phyloP scores from a whole-genome alignment of 1,139 yeast species.

The Chernovozyma aurita region DNA sequence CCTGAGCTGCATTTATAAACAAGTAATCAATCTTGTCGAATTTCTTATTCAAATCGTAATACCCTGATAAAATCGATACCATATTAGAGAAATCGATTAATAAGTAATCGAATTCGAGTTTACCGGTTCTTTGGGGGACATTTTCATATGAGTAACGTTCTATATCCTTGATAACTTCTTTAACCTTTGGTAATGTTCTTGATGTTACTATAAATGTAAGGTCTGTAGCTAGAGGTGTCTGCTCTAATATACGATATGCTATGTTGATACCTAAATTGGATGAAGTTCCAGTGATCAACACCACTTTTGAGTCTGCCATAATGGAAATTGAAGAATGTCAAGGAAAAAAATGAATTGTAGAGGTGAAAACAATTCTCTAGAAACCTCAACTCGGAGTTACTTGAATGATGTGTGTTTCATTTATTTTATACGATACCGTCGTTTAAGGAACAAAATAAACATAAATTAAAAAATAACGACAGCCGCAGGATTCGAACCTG shows the following conservation, averaged over 20 bases:
- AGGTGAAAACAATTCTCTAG: no score
- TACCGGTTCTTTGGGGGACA: constrained; percentile 37
- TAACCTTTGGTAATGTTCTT: constrained; percentile 78
- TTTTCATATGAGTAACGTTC: constrained; percentile 44
- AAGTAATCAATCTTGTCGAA: constrained; percentile 69
- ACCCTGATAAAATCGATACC: constrained; percentile 78
- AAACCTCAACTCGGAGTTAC: no score
- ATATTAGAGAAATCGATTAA: constrained; percentile 86
- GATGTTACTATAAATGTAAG: constrained; percentile 84
- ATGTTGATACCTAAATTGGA: constrained; percentile 84
- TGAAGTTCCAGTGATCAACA: constrained; percentile 43
- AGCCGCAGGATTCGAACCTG: constrained; percentile 38
- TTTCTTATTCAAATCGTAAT: constrained; percentile 60
- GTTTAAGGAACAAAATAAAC: not conserved
- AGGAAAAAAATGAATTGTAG: no score
- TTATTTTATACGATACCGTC: no score
- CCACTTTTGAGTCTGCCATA: constrained; percentile 24
- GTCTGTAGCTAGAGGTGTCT: constrained; percentile 46
- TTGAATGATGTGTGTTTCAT: no score
- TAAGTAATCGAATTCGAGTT: constrained; percentile 79
- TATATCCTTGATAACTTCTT: constrained; percentile 65
- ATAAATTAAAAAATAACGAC: constrained; percentile 19
- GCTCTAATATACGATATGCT: constrained; percentile 70
- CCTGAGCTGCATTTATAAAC: constrained; percentile 87
- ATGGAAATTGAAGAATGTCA: not conserved